phyloP scores from a whole-genome alignment of 345 rosid species.

The Carallia pectinifolia region DNA sequence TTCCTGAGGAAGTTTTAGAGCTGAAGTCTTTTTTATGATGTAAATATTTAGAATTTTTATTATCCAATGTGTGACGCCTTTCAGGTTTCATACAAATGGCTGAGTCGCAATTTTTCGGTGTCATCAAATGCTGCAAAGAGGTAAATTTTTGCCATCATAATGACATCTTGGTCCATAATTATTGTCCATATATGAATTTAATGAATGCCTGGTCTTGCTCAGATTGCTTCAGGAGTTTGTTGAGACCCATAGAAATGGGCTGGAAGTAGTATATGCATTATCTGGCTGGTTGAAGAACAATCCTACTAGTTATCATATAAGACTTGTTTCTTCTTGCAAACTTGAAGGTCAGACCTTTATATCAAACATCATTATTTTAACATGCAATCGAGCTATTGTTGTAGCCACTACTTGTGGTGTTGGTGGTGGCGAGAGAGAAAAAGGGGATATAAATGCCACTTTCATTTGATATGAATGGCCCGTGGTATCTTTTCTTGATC shows the following conservation, averaged over 20 bases:
- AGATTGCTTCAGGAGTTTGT: conserved; percentile 87
- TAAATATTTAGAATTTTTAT: not conserved
- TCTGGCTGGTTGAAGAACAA: conserved; percentile 78
- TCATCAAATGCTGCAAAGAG: conserved; percentile 79
- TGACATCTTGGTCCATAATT: not conserved
- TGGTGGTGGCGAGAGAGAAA: not conserved
- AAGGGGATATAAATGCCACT: too few species aligned
- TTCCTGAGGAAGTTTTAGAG: not conserved
- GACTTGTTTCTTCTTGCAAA: conserved; percentile 63
- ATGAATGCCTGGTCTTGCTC: conserved; percentile 6
- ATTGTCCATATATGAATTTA: not conserved
- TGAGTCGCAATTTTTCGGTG: conserved; percentile 75
- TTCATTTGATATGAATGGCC: too few species aligned
- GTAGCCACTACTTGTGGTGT: not conserved
- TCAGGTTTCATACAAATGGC: conserved; percentile 98
- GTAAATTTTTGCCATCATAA: conserved; percentile 28
- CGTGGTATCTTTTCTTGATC: too few species aligned
- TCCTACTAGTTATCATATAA: conserved; percentile 56
- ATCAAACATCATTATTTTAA: not conserved
- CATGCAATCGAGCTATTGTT: not conserved
- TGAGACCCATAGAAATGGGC: conserved; percentile 46
- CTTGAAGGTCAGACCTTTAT: conserved; percentile 59
- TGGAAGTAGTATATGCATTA: conserved; percentile 69
- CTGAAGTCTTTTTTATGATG: not conserved
- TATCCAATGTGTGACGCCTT: conserved; percentile 13